Base-by-base conservation (phyloP, 2,329 filamentous ascomycete species). In the Fusarium guadeloupense region DNA sequence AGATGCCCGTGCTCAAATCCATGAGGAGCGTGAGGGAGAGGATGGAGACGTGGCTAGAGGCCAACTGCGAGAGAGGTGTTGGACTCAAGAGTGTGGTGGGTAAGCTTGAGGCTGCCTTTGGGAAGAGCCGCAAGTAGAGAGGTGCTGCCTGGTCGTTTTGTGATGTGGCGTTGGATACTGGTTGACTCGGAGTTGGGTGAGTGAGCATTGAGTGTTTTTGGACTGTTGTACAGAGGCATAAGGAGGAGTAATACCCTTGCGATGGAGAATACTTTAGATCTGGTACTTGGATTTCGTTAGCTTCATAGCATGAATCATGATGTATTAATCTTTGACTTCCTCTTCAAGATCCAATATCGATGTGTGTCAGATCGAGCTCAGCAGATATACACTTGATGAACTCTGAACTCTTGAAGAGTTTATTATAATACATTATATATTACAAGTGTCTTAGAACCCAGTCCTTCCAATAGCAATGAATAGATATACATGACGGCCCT, bases 1-100 rank as follows among this genome's bases (percentile, higher is more conserved):
- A 77, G 65, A 83, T 97, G 83, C 94, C 94, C 0, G 84, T 94
- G 5, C 74, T 90, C 54, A 86, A 81, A 71, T 85, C 89, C 1
- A 86, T 97, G 86, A 84, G 81, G 67, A 74, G 72, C 23, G 80
- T 91, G 12, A 83, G 94, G 59, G 87, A 91, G 78, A 82, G 81
- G 71, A 97, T 98, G 93, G 93, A 97, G 79, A 71, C 52, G 3
- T 96, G 92, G 89, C 78, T 98, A 50, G 88, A 90, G 76, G 82
- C 74, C 9, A 95, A 96, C 74, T 90, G 89, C 64, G 93, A 97
- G 79, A 89, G 88, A 70, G 93, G 93, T 0, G 78, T 90, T 71
- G 76, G 92, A 41, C 80, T 97, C 71, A 89, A 92, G 75, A 86
- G 81, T 20, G 77, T 88, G 30, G 81, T 96, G 66, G 82, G 82